Conservation (phyloP, 2,329 filamentous ascomycete species). For the Lachnellula suecica region DNA sequence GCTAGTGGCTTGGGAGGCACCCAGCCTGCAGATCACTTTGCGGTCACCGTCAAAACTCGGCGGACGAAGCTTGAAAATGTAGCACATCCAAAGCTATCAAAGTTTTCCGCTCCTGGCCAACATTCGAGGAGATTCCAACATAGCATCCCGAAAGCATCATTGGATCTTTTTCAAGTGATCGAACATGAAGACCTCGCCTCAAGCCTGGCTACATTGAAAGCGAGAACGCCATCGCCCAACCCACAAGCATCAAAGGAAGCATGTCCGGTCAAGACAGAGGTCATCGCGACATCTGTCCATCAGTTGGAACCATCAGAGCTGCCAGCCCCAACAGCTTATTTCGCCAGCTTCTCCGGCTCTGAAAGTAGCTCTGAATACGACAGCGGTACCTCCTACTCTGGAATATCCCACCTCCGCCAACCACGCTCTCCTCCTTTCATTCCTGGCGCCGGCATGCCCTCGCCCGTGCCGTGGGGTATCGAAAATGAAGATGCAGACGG, state of each 20-base stretch:
- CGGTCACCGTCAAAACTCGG: constrained; percentile 46
- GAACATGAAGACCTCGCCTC: constrained; percentile 8
- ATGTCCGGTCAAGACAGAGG: constrained; percentile 17
- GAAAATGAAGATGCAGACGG: too few species aligned
- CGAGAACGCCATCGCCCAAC: background rate
- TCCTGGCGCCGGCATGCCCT: too few species aligned
- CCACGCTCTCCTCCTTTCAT: background rate
- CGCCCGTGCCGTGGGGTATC: too few species aligned
- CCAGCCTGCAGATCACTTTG: constrained; percentile 63
- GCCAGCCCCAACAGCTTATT: constrained; percentile 21
- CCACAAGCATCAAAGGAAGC: background rate
- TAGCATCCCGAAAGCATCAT: constrained; percentile 15
- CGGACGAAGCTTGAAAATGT: constrained; percentile 15
- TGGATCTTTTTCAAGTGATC: constrained; percentile 13
- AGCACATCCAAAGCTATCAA: constrained; percentile 9
- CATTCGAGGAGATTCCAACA: constrained; percentile 16
- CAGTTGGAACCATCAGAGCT: constrained; percentile 20
- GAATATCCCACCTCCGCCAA: background rate
- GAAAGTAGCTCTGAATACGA: constrained; percentile 12
- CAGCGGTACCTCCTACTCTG: constrained; percentile 3
- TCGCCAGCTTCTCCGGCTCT: constrained; percentile 8
- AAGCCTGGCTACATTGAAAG: constrained; percentile 6
- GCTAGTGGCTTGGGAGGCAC: constrained; percentile 60
- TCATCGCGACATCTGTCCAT: constrained; percentile 13
- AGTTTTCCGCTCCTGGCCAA: constrained; percentile 11